These are phyloP conservation scores for Chaetomium globosum DNA, from an alignment of 2,329 filamentous ascomycete genomes.

Conservation along the genomic window DNA sequence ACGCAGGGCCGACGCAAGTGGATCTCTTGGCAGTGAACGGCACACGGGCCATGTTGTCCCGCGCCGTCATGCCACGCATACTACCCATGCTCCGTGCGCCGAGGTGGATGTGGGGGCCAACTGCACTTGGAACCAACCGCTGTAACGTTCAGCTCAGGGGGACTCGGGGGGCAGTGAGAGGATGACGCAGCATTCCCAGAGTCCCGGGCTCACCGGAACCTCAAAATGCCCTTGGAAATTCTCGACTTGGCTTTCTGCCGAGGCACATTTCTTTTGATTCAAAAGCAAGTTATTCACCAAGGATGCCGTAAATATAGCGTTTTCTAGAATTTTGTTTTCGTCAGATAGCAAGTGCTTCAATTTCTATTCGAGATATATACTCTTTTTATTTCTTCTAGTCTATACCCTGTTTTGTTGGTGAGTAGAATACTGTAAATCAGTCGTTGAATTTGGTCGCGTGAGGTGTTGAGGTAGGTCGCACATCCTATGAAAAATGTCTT, in stretches of 20 bases:
- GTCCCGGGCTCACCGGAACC: not conserved
- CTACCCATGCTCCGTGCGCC: not conserved
- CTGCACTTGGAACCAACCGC: not conserved
- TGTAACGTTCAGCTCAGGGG: not conserved
- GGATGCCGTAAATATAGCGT: not conserved
- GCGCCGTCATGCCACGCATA: not conserved
- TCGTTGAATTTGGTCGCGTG: not conserved
- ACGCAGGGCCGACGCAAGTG: conserved; percentile 4
- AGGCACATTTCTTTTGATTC: not conserved
- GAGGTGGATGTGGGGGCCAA: conserved; percentile 9
- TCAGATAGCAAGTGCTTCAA: not conserved
- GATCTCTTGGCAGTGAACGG: conserved; percentile 11
- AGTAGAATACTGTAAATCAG: not conserved
- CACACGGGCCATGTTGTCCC: not conserved
- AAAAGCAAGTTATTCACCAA: no score
- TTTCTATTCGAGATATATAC: not conserved
- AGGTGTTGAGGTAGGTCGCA: not conserved
- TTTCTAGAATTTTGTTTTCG: not conserved
- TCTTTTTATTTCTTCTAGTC: not conserved
- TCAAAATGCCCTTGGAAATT: not conserved
- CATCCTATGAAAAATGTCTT: not conserved
- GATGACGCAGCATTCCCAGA: conserved; percentile 11
- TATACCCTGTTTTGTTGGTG: not conserved
- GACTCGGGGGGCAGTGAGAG: not conserved
- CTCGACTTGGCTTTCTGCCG: not conserved